Evolutionary conservation across 2,329 filamentous ascomycete species (phyloP).

Genomic region (Aspergillus sergii): DNA sequence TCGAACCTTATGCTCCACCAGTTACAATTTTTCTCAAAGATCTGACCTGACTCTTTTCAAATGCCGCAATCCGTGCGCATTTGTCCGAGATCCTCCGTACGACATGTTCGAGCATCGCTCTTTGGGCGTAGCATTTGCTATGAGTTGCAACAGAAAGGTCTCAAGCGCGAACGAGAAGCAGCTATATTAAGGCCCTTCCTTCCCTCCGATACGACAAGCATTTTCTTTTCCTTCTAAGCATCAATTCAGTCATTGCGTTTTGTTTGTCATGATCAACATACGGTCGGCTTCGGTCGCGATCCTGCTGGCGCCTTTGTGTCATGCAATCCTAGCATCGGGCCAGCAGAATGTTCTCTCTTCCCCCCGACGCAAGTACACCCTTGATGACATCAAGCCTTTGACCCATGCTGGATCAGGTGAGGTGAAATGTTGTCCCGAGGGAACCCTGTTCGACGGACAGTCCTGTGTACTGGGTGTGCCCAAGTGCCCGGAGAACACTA

Average conservation of each 20-base stretch:
- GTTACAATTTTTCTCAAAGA: neutral
- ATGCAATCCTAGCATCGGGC: neutral
- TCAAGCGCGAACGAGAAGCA: neutral
- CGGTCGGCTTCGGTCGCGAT: conserved; percentile 17
- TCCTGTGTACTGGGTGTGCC: neutral
- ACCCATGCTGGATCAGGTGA: neutral
- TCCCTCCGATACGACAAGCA: neutral
- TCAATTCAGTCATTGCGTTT: neutral
- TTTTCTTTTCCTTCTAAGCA: neutral
- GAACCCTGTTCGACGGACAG: neutral
- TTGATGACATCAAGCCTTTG: neutral
- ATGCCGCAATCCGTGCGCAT: neutral
- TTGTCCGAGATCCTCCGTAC: neutral
- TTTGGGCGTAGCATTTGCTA: too few relatives aligned
- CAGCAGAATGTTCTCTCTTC: neutral
- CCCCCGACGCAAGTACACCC: neutral
- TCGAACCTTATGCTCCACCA: neutral
- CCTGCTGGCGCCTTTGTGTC: neutral
- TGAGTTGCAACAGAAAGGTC: too few relatives aligned
- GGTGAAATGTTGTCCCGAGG: neutral
- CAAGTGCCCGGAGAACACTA: neutral
- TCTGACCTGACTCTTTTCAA: too few relatives aligned
- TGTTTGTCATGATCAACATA: neutral
- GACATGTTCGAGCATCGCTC: too few relatives aligned
- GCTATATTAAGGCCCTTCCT: neutral